Evolutionary conservation across 768 basidiomycete genomes (phyloP).

Genomic region (Amanita pseudoporphyria): DNA sequence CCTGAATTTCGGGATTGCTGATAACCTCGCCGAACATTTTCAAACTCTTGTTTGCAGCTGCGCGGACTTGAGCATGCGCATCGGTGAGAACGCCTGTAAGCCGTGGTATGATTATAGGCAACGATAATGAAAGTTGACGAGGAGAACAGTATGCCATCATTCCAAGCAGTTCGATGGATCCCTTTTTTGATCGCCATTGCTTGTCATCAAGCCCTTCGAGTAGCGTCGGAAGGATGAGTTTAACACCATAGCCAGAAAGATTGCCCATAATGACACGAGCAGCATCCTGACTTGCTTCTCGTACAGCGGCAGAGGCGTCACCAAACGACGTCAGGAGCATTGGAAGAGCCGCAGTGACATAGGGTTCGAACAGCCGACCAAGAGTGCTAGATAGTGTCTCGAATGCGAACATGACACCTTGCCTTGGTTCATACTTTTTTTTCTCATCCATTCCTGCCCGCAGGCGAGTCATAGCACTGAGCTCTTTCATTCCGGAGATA

Average conservation of each 20-base stretch:
- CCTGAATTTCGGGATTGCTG: constrained; percentile 93
- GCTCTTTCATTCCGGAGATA: constrained; percentile 76
- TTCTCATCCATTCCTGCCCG: constrained; percentile 80
- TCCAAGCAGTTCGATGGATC: constrained; percentile 92
- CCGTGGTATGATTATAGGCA: constrained; percentile 95
- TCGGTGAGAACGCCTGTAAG: constrained; percentile 92
- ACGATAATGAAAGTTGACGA: constrained; percentile 84
- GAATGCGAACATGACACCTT: constrained; percentile 92
- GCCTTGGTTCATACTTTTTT: constrained; percentile 75
- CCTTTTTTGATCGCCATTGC: constrained; percentile 97
- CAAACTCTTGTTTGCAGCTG: constrained; percentile 88
- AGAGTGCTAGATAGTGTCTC: constrained; percentile 85
- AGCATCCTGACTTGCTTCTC: constrained; percentile 90
- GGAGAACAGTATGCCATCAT: constrained; percentile 99
- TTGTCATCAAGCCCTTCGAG: constrained; percentile 92
- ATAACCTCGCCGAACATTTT: constrained; percentile 99
- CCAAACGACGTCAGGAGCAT: constrained; percentile 80
- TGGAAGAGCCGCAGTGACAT: constrained; percentile 76
- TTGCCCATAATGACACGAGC: constrained; percentile 92
- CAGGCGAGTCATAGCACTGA: constrained; percentile 65
- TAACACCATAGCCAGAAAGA: constrained; percentile 91
- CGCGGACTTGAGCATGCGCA: constrained; percentile 92
- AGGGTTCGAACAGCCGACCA: constrained; percentile 90
- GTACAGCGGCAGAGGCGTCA: constrained; percentile 77
- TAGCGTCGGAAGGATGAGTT: constrained; percentile 85